Conservation (phyloP, 2,329 filamentous ascomycete genomes). For the Cladosporium sp. region DNA sequence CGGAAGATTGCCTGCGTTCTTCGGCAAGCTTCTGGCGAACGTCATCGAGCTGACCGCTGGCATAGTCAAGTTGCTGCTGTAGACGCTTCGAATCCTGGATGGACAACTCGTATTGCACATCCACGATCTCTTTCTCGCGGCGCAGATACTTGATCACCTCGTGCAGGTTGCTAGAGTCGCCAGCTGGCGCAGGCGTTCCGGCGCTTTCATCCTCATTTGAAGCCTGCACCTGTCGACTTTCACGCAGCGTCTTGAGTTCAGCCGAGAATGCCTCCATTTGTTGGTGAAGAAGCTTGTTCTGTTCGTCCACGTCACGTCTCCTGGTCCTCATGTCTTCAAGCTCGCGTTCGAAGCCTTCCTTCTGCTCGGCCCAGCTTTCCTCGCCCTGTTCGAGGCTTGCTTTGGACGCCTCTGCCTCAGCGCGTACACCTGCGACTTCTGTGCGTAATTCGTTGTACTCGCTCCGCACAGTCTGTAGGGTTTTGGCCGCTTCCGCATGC, state of each 20-base stretch:
- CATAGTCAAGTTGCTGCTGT: conserved; percentile 84
- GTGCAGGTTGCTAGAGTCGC: conserved; percentile 65
- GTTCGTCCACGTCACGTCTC: conserved; percentile 77
- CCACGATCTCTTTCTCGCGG: conserved; percentile 94
- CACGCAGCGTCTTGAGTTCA: conserved; percentile 76
- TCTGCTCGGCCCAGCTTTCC: conserved; percentile 80
- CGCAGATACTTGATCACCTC: conserved; percentile 89
- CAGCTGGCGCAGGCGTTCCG: conserved; percentile 21
- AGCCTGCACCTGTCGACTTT: conserved; percentile 57
- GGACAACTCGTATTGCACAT: conserved; percentile 91
- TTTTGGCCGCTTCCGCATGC: conserved; percentile 90
- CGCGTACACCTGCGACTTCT: conserved; percentile 67
- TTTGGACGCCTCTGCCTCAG: conserved; percentile 82
- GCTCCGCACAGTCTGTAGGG: conserved; percentile 69
- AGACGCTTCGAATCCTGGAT: conserved; percentile 82
- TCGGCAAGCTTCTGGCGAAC: conserved; percentile 83
- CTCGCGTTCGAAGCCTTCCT: conserved; percentile 77
- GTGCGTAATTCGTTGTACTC: conserved; percentile 82
- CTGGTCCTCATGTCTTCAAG: conserved; percentile 72
- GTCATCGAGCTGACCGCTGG: conserved; percentile 84
- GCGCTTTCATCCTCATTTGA: conserved; percentile 51
- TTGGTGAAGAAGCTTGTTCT: conserved; percentile 86
- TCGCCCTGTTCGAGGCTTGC: conserved; percentile 74
- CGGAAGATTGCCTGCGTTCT: conserved; percentile 72
- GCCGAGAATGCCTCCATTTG: conserved; percentile 74